These are phyloP conservation scores for Forsythia suspensa DNA, from an alignment of 257 asterid species.

Conservation along the genomic window DNA sequence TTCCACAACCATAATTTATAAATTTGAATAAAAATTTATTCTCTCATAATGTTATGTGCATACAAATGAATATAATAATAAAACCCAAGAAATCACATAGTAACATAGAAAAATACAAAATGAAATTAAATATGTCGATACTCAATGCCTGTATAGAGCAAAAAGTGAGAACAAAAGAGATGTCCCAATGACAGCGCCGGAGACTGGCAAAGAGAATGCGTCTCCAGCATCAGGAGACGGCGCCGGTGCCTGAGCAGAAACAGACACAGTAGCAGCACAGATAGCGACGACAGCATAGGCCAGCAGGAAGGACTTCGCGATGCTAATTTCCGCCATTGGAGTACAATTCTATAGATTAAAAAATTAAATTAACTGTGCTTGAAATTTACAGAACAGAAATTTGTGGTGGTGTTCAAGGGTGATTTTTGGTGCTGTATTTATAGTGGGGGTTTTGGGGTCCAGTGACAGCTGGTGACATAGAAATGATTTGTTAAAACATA, in stretches of 20 bases:
- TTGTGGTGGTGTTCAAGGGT: slow-evolving; percentile 21
- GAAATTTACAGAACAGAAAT: neutral
- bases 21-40: neutral
- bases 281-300: slow-evolving; percentile 31
- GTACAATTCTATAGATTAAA: neutral
- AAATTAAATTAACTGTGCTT: too few species aligned
- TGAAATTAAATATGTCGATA: slow-evolving; percentile 22
- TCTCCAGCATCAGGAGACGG: slow-evolving; percentile 49
- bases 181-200: slow-evolving; percentile 37
- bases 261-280: slow-evolving; percentile 28
- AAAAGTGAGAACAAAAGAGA: slow-evolving; percentile 43
- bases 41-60: neutral
- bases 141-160: slow-evolving; percentile 47
- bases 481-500: neutral
- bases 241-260: slow-evolving; percentile 45
- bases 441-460: slow-evolving; percentile 3
- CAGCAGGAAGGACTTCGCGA: slow-evolving; percentile 26
- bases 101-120: neutral
- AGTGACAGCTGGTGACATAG: slow-evolving; percentile 44
- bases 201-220: slow-evolving; percentile 42
- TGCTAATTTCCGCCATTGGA: slow-evolving; percentile 52
- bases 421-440: neutral
- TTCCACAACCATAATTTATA: neutral
- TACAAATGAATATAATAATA: neutral
- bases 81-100: neutral